Base-by-base conservation (phyloP, 805 yeast genomes). In the Yamadazyma phyllophila region DNA sequence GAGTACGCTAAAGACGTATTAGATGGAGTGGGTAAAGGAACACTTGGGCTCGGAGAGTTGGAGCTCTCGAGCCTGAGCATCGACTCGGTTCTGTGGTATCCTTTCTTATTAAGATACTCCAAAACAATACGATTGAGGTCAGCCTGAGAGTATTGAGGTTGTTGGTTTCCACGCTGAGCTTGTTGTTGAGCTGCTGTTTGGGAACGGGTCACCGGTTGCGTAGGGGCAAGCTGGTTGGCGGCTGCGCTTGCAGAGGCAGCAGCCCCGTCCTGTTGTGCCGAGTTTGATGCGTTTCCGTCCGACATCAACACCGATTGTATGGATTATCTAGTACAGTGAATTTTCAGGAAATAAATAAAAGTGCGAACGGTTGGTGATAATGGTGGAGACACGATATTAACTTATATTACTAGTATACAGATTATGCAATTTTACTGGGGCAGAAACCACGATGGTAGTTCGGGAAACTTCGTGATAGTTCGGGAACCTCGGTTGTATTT, bases 41-140 rank as follows among this genome's bases (percentile, higher is more conserved):
- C 67, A 10, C 82, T 69, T 6, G 79, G 76, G 1, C 78, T 71
- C 1, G 81, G 77, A 6, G 77, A 76, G 48, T 85, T 82, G 0
- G 88, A 76, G 52, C 85, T 79, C 62, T 94, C 99, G 50, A 90
- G 81, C 50, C 99, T 79, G 41, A 94, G 75, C 84, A 91, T 88
- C 2, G 96, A 90, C 63, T 94, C 99, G 0, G 99, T 92, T 54
- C 85, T 82, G 55, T 87, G 91, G 60, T 89, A 94, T 2, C 99
- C 99, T 63, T 91, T 90, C 59, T 94, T 92, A 62, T 83, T 86
- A 54, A 94, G 75, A 57, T 92, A 94, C 57, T 94, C 99, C 57
- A 94, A 73, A 29, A 94, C 98, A 59, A 94, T 88, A 51, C 94
- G 74, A 63, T 91, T 92, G 61, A 94, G 74, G 62, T 94, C 98